Percentiles rank a stretch among this genome's conserved stretches.
These are phyloP conservation scores for Talaromyces atroroseus DNA, from an alignment of 2,329 filamentous ascomycete species.

Conservation along the genomic window DNA sequence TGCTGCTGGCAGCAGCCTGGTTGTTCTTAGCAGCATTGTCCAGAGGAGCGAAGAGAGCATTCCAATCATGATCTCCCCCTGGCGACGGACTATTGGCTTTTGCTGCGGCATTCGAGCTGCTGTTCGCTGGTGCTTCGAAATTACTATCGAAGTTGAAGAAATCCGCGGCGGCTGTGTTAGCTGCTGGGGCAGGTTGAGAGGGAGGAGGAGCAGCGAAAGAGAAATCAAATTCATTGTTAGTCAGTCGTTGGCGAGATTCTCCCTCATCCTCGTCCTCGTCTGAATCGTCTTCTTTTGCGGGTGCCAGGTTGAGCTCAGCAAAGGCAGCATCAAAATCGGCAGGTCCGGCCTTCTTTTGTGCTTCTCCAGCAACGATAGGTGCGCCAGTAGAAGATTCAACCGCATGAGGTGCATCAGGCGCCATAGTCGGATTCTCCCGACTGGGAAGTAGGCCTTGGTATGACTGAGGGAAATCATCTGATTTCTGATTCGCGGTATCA, in stretches of 20 bases:
- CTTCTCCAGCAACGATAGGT: slow-evolving; percentile 33
- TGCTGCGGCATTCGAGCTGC: slow-evolving; percentile 39
- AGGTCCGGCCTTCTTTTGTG: slow-evolving; percentile 29
- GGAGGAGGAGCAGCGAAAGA: slow-evolving; percentile 38
- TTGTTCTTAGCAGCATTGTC: slow-evolving; percentile 38
- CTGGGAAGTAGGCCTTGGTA: slow-evolving; percentile 37
- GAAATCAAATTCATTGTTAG: slow-evolving; percentile 39
- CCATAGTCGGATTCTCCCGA: slow-evolving; percentile 34
- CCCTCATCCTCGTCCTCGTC: slow-evolving; percentile 55
- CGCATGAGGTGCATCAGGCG: slow-evolving; percentile 36
- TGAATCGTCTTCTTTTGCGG: slow-evolving; percentile 40
- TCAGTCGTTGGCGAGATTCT: slow-evolving; percentile 25
- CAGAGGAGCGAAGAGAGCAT: slow-evolving; percentile 81
- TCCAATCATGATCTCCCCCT: slow-evolving; percentile 70
- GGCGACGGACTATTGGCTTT: slow-evolving; percentile 33
- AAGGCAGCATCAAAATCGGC: slow-evolving; percentile 46
- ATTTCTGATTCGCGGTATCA: slow-evolving; percentile 23
- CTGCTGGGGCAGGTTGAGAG: slow-evolving; percentile 21
- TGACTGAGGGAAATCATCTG: slow-evolving; percentile 30
- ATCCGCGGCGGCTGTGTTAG: slow-evolving; percentile 25
- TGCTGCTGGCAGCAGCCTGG: neutral
- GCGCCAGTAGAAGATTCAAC: slow-evolving; percentile 32
- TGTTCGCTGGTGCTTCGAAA: slow-evolving; percentile 26
- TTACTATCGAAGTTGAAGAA: slow-evolving; percentile 36
- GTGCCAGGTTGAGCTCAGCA: slow-evolving; percentile 39